phyloP scores from a whole-genome alignment of 2,329 filamentous ascomycete species.

The Botryotinia convoluta region DNA sequence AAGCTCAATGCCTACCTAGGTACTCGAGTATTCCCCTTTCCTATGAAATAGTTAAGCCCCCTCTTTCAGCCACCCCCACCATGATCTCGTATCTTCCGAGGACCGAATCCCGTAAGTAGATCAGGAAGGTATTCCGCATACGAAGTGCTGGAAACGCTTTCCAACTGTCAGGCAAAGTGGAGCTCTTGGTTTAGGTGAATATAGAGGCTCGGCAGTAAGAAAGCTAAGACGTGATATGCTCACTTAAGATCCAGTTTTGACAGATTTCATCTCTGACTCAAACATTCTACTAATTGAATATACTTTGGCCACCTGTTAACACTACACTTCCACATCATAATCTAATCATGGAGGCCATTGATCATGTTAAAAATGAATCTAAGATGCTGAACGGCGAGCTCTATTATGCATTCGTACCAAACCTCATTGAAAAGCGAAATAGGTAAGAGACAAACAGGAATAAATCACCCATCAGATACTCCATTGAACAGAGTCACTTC shows the following conservation, averaged over 20 bases:
- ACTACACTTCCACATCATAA: not conserved
- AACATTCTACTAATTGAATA: constrained; percentile 13
- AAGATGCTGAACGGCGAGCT: constrained; percentile 67
- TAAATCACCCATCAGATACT: constrained; percentile 36
- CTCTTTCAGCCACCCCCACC: constrained; percentile 8
- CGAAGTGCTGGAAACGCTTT: not conserved
- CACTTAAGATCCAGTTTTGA: not conserved
- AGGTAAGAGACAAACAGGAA: constrained; percentile 36
- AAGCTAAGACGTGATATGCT: not conserved
- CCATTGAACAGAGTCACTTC: not conserved
- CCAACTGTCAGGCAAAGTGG: not conserved
- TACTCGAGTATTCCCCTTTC: not conserved
- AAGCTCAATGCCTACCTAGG: not conserved
- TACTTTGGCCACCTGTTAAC: not conserved
- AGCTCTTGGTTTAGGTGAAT: not conserved
- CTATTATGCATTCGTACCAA: constrained; percentile 70
- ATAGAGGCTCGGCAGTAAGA: not conserved
- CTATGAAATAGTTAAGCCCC: not conserved
- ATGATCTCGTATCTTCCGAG: not conserved
- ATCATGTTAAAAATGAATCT: constrained; percentile 48
- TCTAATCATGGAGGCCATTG: constrained; percentile 35
- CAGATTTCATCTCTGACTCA: not conserved
- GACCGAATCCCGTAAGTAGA: not conserved
- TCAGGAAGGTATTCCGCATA: not conserved
- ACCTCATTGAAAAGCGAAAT: constrained; percentile 60